A percentile compares a stretch with the other conserved stretches of the same genome.
These are phyloP conservation scores for Aspergillus novofumigatus DNA, from an alignment of 2,329 filamentous ascomycete genomes.

Conservation along the genomic window DNA sequence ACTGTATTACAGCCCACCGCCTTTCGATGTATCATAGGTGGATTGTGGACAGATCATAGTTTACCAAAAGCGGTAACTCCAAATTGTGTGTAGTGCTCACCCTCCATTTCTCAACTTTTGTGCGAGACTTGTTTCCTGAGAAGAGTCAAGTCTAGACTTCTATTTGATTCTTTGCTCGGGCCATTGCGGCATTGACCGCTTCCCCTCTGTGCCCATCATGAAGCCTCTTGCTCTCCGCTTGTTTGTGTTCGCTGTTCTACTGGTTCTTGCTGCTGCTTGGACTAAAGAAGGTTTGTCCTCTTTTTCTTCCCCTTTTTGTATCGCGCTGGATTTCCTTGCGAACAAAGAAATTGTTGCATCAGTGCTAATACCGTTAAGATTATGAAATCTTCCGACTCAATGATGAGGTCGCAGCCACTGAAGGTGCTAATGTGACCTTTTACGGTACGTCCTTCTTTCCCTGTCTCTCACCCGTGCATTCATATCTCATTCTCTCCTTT, in stretches of 20 bases:
- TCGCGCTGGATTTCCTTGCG: not conserved
- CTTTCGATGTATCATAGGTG: not conserved
- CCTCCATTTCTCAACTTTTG: not conserved
- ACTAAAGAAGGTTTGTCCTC: constrained; percentile 70
- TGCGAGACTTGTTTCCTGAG: not conserved
- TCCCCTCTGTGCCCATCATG: constrained; percentile 52
- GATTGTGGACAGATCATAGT: not conserved
- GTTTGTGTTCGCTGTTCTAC: constrained; percentile 64
- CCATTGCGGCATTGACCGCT: constrained; percentile 23
- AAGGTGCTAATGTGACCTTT: constrained; percentile 79
- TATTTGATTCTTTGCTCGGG: constrained; percentile 11
- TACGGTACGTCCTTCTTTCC: constrained; percentile 54
- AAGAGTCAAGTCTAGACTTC: not conserved
- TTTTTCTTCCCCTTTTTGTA: not conserved
- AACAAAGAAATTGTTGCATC: constrained; percentile 2
- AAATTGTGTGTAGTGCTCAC: not conserved
- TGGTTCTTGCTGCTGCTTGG: constrained; percentile 72
- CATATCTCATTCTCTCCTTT: constrained; percentile 1
- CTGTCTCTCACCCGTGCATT: not conserved
- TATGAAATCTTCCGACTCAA: constrained; percentile 96
- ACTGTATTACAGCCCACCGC: not conserved
- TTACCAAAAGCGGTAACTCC: not conserved
- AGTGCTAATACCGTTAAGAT: constrained; percentile 52
- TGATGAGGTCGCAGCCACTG: constrained; percentile 73
- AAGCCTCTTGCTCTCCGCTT: constrained; percentile 61